phyloP scores from a whole-genome alignment of 2,329 filamentous ascomycete genomes.

The Tolypocladium endophyticum region DNA sequence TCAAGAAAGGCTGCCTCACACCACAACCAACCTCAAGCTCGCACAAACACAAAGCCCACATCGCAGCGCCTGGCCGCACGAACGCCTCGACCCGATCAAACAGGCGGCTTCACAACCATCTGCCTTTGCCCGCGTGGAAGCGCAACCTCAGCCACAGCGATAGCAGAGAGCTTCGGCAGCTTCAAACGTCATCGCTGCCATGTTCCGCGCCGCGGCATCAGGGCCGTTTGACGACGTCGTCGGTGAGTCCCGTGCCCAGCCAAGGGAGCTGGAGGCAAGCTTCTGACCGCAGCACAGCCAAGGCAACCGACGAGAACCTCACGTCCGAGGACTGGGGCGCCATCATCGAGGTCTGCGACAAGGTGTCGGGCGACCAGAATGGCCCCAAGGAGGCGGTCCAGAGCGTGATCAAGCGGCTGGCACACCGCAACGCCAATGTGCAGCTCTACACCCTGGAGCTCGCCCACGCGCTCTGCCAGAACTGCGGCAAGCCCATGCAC shows the following conservation, averaged over 20 bases:
- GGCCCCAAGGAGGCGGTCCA: conserved; percentile 76
- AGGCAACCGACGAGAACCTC: conserved; percentile 94
- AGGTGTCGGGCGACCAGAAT: conserved; percentile 41
- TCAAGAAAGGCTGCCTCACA: not conserved
- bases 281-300: conserved; percentile 30
- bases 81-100: not conserved
- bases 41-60: not conserved
- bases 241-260: conserved; percentile 30
- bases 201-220: conserved; percentile 48
- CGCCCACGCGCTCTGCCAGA: conserved; percentile 83
- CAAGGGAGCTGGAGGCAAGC: not conserved
- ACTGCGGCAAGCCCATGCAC: conserved; percentile 79
- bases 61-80: not conserved
- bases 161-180: not conserved
- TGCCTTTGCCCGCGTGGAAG: not conserved
- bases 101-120: not conserved
- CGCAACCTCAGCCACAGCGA: not conserved
- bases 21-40: not conserved
- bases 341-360: conserved; percentile 55
- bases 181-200: conserved; percentile 19
- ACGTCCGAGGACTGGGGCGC: conserved; percentile 67
- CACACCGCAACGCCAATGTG: conserved; percentile 90
- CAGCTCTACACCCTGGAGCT: conserved; percentile 93
- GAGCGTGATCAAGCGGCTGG: conserved; percentile 82
- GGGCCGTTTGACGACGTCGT: conserved; percentile 50